Evolutionary conservation across 2,329 filamentous ascomycete species (phyloP).

Genomic region (Neocatenulostroma microsporum): DNA sequence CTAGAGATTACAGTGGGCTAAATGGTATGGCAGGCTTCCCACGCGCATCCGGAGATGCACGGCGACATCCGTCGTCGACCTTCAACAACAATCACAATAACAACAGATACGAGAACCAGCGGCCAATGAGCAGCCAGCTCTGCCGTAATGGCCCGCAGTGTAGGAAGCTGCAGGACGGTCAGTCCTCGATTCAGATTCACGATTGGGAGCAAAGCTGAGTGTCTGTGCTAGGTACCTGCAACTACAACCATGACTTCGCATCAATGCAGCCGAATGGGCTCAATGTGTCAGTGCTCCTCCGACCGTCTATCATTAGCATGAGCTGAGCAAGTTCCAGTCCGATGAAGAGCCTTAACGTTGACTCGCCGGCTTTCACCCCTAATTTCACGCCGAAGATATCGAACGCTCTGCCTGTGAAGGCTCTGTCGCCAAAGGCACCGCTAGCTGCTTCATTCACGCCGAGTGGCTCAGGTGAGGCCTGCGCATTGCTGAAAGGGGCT

Average conservation of each 20-base stretch:
- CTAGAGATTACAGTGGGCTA: no score
- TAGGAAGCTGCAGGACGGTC: constrained; percentile 28
- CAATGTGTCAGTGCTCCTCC: constrained; percentile 15
- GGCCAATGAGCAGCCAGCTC: constrained; percentile 20
- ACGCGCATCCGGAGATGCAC: constrained; percentile 23
- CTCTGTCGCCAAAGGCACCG: constrained; percentile 83
- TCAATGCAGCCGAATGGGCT: constrained; percentile 23
- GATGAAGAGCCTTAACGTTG: constrained; percentile 82
- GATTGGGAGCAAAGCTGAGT: no score
- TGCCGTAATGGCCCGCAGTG: constrained; percentile 30
- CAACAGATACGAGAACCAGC: constrained; percentile 23
- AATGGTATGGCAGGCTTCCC: constrained; percentile 28
- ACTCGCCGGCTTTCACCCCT: constrained; percentile 92
- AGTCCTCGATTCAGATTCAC: no score
- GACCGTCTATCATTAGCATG: constrained; percentile 3
- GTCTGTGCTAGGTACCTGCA: constrained; percentile 23
- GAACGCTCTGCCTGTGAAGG: constrained; percentile 50
- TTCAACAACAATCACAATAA: constrained; percentile 11
- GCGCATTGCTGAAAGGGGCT: no score
- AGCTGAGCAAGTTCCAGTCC: constrained; percentile 12
- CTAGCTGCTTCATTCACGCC: constrained; percentile 81
- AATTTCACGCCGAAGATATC: constrained; percentile 52
- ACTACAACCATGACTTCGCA: constrained; percentile 28
- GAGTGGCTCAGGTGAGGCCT: constrained; percentile 36
- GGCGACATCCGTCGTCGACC: constrained; percentile 17